Conservation (phyloP, 768 basidiomycete genomes). For the Podaxis carcinomalis region DNA sequence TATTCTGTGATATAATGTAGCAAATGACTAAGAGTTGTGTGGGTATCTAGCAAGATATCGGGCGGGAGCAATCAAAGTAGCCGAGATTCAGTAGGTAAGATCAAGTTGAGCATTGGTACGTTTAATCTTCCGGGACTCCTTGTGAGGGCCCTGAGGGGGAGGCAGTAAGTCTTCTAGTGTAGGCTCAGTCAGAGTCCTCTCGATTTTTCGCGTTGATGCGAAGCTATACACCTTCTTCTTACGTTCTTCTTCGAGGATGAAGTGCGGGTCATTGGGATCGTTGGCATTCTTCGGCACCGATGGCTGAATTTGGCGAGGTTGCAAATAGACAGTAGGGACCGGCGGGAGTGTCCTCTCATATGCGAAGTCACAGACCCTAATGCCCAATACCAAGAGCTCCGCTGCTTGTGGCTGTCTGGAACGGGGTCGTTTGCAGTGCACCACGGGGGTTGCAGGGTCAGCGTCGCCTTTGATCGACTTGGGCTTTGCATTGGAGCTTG, state of each 20-base stretch:
- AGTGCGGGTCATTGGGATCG: slow-evolving; percentile 8
- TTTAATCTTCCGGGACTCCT: slow-evolving; percentile 20
- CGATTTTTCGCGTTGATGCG: slow-evolving; percentile 21
- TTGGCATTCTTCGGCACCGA: slow-evolving; percentile 21
- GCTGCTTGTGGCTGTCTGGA: too few species aligned
- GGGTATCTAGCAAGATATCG: too few species aligned
- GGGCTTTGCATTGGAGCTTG: too few species aligned
- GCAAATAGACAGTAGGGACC: slow-evolving; percentile 47
- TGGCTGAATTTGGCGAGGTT: slow-evolving; percentile 48
- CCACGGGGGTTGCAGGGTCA: too few species aligned
- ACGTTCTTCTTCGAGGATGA: slow-evolving; percentile 13
- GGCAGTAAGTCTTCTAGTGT: slow-evolving; percentile 17
- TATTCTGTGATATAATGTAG: too few species aligned
- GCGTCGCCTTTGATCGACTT: too few species aligned
- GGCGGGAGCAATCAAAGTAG: too few species aligned
- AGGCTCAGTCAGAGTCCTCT: slow-evolving; percentile 30
- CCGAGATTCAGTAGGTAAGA: not conserved
- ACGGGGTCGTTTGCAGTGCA: too few species aligned
- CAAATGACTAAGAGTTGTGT: too few species aligned
- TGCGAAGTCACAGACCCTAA: slow-evolving; percentile 60
- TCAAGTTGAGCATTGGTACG: slow-evolving; percentile 13
- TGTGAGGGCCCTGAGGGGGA: slow-evolving; percentile 16
- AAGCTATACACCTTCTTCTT: slow-evolving; percentile 6
- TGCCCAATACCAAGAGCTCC: slow-evolving; percentile 27
- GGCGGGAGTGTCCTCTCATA: slow-evolving; percentile 66